phyloP scores from a whole-genome alignment of 495 filamentous ascomycete species.

The Penicillium coprophilum region DNA sequence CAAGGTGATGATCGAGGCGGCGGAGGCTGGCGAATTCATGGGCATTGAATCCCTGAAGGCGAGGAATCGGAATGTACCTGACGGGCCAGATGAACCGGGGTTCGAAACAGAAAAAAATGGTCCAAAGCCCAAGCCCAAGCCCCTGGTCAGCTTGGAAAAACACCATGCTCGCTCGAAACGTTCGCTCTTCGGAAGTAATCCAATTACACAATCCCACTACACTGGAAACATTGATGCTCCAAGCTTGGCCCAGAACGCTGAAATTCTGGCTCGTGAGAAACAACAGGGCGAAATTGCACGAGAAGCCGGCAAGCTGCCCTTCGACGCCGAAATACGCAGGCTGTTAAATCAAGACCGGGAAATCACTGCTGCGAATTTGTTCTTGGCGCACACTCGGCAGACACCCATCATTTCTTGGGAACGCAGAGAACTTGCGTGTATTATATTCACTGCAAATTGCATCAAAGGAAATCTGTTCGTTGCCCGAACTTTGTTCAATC shows the following conservation, averaged over 20 bases:
- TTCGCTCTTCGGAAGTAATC: not conserved
- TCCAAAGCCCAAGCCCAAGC: not conserved
- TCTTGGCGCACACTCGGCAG: slow-evolving; percentile 20
- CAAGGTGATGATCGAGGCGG: slow-evolving; percentile 43
- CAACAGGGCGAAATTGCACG: slow-evolving; percentile 10
- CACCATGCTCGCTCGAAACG: slow-evolving; percentile 2
- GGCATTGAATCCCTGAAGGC: slow-evolving; percentile 40
- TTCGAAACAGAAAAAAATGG: not conserved
- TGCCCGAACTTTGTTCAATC: slow-evolving; percentile 40
- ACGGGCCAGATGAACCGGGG: slow-evolving; percentile 4
- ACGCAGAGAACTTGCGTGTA: slow-evolving; percentile 31
- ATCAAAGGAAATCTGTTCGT: slow-evolving; percentile 41
- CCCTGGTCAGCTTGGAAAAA: slow-evolving; percentile 4
- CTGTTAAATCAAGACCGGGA: slow-evolving; percentile 24
- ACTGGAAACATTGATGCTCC: not conserved
- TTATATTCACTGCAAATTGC: slow-evolving; percentile 42
- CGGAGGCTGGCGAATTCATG: slow-evolving; percentile 44
- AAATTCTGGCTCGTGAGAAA: slow-evolving; percentile 18
- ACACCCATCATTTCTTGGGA: slow-evolving; percentile 25
- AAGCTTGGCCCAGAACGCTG: slow-evolving; percentile 7
- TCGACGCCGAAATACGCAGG: slow-evolving; percentile 17
- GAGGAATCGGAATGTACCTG: slow-evolving; percentile 19
- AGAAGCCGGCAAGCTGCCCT: slow-evolving; percentile 5
- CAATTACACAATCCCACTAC: not conserved
- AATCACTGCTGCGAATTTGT: slow-evolving; percentile 44